A percentile compares a stretch with the other conserved stretches of the same genome.
Conservation (phyloP, 441 rosid species). For the Jatropha podagrica region DNA sequence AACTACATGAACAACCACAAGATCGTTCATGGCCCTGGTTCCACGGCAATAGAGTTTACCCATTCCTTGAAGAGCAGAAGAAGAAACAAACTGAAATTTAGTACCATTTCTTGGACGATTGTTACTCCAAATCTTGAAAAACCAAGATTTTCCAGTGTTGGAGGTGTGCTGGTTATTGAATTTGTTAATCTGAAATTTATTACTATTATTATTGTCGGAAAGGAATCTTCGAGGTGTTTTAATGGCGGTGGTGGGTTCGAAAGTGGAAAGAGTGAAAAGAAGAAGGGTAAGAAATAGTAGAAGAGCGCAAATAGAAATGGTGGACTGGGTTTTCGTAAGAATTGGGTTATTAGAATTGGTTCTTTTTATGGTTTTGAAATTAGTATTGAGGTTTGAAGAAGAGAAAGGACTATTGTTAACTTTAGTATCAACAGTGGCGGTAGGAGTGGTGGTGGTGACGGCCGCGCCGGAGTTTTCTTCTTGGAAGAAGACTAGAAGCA, state of each 20-base stretch:
- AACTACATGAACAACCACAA: constrained; percentile 56
- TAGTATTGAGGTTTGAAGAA: constrained; percentile 12
- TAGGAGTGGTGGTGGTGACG: neutral
- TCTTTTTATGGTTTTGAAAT: constrained; percentile 29
- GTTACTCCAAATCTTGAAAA: constrained; percentile 1
- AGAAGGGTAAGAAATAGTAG: constrained; percentile 67
- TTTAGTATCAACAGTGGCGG: constrained; percentile 20
- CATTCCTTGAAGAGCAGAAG: constrained; percentile 78
- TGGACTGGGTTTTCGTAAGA: constrained; percentile 66
- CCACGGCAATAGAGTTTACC: constrained; percentile 76
- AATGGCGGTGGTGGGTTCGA: constrained; percentile 52
- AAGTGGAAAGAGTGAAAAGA: constrained; percentile 84
- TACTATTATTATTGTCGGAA: constrained; percentile 20
- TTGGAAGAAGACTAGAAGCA: constrained; percentile 78
- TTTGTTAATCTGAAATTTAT: neutral
- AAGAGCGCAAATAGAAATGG: constrained; percentile 71
- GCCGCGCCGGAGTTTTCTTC: constrained; percentile 32
- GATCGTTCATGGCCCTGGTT: constrained; percentile 61
- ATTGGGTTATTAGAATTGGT: constrained; percentile 53
- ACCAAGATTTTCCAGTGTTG: constrained; percentile 17
- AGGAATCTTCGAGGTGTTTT: constrained; percentile 40
- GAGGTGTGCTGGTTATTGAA: neutral
- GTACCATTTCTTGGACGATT: neutral
- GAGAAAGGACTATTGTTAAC: constrained; percentile 22
- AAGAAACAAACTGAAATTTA: neutral